Conservation (phyloP, 768 basidiomycete species). For the Tricholoma sp. region DNA sequence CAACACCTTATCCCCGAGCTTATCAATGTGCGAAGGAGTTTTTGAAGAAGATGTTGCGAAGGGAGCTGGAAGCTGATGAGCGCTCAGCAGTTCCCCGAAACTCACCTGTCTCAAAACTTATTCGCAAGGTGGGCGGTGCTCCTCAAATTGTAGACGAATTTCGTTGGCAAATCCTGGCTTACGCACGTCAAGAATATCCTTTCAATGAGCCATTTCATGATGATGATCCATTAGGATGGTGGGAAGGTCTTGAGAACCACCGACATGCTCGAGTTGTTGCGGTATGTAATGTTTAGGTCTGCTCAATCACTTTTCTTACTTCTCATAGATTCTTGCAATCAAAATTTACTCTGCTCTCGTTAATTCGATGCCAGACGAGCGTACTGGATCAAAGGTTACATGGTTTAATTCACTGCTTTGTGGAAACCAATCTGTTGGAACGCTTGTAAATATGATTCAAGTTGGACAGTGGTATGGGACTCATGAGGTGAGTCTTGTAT, state of each 20-base stretch:
- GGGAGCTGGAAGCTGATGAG: no score
- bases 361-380: conserved; percentile 30
- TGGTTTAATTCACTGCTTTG: conserved; percentile 25
- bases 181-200: no score
- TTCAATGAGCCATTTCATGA: not conserved
- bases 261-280: conserved; percentile 19
- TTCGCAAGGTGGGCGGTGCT: no score
- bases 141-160: no score
- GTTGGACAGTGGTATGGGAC: conserved; percentile 16
- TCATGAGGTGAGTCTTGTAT: not conserved
- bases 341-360: conserved; percentile 22
- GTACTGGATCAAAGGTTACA: conserved; percentile 28
- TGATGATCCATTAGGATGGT: conserved; percentile 15
- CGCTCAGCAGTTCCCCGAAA: no score
- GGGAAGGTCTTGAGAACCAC: conserved; percentile 6
- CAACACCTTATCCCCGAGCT: no score
- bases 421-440: conserved; percentile 1
- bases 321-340: conserved; percentile 14
- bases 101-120: conserved; percentile 3
- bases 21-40: no score
- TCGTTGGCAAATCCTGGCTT: no score
- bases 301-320: not conserved
- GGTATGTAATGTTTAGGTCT: conserved; percentile 10
- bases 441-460: conserved; percentile 13
- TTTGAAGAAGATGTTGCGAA: no score